Evolutionary conservation across 805 yeast species (phyloP), one percentile per base, ranked within the genome.

Genomic region (Metschnikowia hibisci): DNA sequence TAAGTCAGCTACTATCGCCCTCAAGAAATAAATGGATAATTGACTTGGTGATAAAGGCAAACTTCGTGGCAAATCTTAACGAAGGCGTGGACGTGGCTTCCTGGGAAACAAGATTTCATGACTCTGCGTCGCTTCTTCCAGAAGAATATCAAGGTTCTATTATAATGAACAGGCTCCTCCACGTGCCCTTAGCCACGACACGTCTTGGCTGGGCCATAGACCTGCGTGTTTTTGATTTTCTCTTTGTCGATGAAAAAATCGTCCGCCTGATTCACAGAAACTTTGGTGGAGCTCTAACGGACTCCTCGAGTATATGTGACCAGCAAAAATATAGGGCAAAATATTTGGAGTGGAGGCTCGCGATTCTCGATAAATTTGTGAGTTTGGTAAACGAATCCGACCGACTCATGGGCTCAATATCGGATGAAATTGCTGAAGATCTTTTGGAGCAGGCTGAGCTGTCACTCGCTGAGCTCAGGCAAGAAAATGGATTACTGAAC

Each of bases 1-100:
- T 76, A 9, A 47, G 61, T 32, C 54, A 59, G 8, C 43, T 56
- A 8, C 60, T 72, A 12, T 50, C 46, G 9, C 26, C 43, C 13
- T 18, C 46, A 6, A 20, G 32, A 10, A 48, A 48, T 16, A 41
- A 26, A 27, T 47, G 48, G 43, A 29, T 47, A 27, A 32, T 49
- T 8, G 41, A 54, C 39, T 56, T 55, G 50, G 48, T 63, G 44
- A 52, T 73, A 15, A 30, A 45, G 20, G 16, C 32, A 14, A 50
- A 58, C 46, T 61, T 56, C 32, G 23, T 50, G 6, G 34, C 42
- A n/a, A 52, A 60, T 34, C 44, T 66, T 39, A 59, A 60, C 41
- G 23, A 27, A 9, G 34, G 32, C 23, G 37, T 50, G 6, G 34
- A 53, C 6, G 45, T 52, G 22, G 46, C 51, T 13, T 31, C 28